These are phyloP conservation scores for Emmonsiellopsis sp. DNA, from an alignment of 2,329 filamentous ascomycete species.

Conservation along the genomic window DNA sequence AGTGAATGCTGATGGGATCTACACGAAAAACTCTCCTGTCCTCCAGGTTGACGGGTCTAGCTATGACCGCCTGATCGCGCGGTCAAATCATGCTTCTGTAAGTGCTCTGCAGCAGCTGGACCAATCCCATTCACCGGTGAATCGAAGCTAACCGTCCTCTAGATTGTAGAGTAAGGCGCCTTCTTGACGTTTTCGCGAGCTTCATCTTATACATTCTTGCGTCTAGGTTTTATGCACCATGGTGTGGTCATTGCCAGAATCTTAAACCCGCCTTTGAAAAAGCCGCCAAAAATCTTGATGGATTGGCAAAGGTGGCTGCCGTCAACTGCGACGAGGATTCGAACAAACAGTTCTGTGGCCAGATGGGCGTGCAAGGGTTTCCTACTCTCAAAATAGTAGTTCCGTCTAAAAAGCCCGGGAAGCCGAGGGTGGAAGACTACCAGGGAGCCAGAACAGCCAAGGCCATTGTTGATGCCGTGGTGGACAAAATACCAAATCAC, in stretches of 20 bases:
- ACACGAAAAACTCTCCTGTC: constrained; percentile 78
- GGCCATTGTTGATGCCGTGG: constrained; percentile 75
- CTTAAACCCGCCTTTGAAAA: constrained; percentile 95
- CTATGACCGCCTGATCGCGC: constrained; percentile 73
- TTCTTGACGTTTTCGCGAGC: background rate
- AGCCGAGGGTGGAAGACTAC: constrained; percentile 83
- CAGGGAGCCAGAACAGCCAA: constrained; percentile 74
- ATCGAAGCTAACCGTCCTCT: constrained; percentile 13
- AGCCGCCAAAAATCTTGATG: constrained; percentile 77
- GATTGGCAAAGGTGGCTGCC: constrained; percentile 87
- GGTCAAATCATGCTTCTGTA: constrained; percentile 88
- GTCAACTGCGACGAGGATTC: constrained; percentile 88
- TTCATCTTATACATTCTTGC: background rate
- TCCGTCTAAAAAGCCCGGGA: constrained; percentile 70
- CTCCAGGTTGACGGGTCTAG: constrained; percentile 69
- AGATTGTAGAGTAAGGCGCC: constrained; percentile 44
- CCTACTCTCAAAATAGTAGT: constrained; percentile 90
- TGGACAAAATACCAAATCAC: constrained; percentile 83
- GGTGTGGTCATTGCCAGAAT: constrained; percentile 96
- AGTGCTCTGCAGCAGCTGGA: constrained; percentile 22
- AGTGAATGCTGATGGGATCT: constrained; percentile 57
- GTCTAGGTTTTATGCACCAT: constrained; percentile 87
- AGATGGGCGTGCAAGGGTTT: constrained; percentile 85
- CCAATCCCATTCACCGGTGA: background rate
- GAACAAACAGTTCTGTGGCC: constrained; percentile 80